Evolutionary conservation across 352 stramenopile genomes (phyloP), one percentile per base, ranked within the genome.

Genomic region (Peronospora belbahrii): DNA sequence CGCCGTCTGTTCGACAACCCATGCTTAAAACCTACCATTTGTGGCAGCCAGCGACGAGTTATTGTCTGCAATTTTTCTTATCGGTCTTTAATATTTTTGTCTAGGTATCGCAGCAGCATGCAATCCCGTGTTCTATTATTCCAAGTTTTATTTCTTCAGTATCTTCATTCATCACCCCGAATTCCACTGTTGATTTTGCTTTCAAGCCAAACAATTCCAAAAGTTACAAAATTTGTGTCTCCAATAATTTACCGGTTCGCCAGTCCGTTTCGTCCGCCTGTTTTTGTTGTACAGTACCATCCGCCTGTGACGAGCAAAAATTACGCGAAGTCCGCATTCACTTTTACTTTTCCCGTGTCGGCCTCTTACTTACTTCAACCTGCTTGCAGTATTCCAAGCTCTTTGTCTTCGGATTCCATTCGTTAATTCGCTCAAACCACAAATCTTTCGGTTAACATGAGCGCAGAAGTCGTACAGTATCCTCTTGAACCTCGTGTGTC

Each of bases 401-500:
- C 20, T n/a, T 39, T 4, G 6, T 28, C 18, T 18, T 9, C 35
- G 19, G 7, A 27, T 41, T 7, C 34, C n/a, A n/a, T n/a, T n/a
- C n/a, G n/a, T n/a, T n/a, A n/a, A 27, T 5, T 4, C n/a, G 8
- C 2, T 18, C 5, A 9, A 17, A 11, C 10, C 4, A n/a, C 36
- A 1, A 17, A 27, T 20, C 10, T 19, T 5, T 41, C 18, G 6
- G 24, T 15, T 14, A 42, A 20, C 22, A 91, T 91, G 80, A 91
- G 77, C 52, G 80, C 80, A 10, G 89, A 77, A 24, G 76, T 91
- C 37, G 80, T 79, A 13, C 77, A 88, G 54, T 88, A 88, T 60
- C 80, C 77, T 7, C 52, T 91, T 2, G 69, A 78, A 49, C 65
- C 74, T 10, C 67, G 61, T 24, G 65, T 65, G 19, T 36, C 74